A percentile compares a stretch with the other conserved stretches of the same genome.
Evolutionary conservation across 2,329 filamentous ascomycete genomes (phyloP).

Genomic region (Cladosporium austrohemisphaericum): DNA sequence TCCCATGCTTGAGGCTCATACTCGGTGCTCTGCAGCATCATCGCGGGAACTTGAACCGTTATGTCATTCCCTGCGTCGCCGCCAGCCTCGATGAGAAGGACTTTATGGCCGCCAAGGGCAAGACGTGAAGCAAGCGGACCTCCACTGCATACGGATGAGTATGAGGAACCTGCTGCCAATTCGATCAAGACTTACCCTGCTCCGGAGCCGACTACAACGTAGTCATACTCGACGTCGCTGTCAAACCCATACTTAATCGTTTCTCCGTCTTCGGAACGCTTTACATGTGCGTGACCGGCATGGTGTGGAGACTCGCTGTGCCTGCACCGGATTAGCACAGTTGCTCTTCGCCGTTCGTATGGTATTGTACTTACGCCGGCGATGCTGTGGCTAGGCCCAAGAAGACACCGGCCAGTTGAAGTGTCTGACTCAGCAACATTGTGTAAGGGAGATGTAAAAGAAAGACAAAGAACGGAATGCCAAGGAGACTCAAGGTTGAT

Average conservation of each 20-base stretch:
- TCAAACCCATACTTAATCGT: slow-evolving; percentile 9
- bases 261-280: background rate
- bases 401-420: background rate
- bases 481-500: slow-evolving; percentile 3
- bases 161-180: background rate
- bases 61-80: slow-evolving; percentile 53
- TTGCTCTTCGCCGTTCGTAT: too few relatives aligned
- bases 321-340: background rate
- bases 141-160: slow-evolving; percentile 38
- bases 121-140: slow-evolving; percentile 57
- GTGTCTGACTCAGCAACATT: slow-evolving; percentile 1
- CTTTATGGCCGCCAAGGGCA: slow-evolving; percentile 56
- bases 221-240: slow-evolving; percentile 49
- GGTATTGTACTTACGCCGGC: background rate
- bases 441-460: background rate
- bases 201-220: slow-evolving; percentile 60
- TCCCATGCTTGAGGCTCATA: slow-evolving; percentile 57
- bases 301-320: background rate
- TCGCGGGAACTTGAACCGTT: slow-evolving; percentile 54
- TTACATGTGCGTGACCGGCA: background rate
- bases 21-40: slow-evolving; percentile 53
- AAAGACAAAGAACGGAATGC: slow-evolving; percentile 8
- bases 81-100: slow-evolving; percentile 59
- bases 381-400: background rate
- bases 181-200: slow-evolving; percentile 38